Conservation (phyloP, 1,284 basidiomycete species). For the Irpex sp. region DNA sequence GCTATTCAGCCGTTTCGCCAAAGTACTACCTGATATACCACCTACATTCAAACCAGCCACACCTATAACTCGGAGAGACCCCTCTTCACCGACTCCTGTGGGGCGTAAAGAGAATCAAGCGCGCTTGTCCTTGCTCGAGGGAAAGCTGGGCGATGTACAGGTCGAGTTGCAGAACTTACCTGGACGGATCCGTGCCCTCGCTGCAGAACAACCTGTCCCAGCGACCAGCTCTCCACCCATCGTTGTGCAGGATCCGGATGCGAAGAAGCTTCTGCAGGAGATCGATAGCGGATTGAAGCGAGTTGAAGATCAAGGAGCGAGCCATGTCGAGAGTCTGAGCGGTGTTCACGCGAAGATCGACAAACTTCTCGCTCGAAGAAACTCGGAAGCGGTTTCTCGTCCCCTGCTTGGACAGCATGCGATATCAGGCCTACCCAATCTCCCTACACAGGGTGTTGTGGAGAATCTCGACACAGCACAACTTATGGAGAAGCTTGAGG, state of each 20-base stretch:
- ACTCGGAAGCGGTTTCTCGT: background rate
- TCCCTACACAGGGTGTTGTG: background rate
- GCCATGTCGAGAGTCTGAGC: constrained; percentile 16
- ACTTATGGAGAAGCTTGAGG: constrained; percentile 21
- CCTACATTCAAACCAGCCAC: background rate
- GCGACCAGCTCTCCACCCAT: background rate
- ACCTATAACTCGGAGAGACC: background rate
- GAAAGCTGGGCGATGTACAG: constrained; percentile 7
- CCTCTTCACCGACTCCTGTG: background rate
- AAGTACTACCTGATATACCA: background rate
- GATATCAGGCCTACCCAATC: background rate
- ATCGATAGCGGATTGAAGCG: constrained; percentile 19
- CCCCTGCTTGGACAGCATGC: background rate
- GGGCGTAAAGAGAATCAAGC: background rate
- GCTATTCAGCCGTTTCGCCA: background rate
- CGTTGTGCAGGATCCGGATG: constrained; percentile 2
- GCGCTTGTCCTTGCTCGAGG: constrained; percentile 6
- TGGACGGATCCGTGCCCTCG: constrained; percentile 10
- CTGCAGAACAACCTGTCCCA: constrained; percentile 7
- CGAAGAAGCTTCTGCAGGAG: constrained; percentile 10
- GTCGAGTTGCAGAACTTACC: constrained; percentile 13
- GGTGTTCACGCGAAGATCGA: constrained; percentile 23
- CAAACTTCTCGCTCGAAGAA: constrained; percentile 15
- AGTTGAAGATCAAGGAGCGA: constrained; percentile 16
- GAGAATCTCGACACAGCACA: constrained; percentile 6